Conservation (phyloP, 208 protist genomes). For the Acanthamoeba sp. region DNA sequence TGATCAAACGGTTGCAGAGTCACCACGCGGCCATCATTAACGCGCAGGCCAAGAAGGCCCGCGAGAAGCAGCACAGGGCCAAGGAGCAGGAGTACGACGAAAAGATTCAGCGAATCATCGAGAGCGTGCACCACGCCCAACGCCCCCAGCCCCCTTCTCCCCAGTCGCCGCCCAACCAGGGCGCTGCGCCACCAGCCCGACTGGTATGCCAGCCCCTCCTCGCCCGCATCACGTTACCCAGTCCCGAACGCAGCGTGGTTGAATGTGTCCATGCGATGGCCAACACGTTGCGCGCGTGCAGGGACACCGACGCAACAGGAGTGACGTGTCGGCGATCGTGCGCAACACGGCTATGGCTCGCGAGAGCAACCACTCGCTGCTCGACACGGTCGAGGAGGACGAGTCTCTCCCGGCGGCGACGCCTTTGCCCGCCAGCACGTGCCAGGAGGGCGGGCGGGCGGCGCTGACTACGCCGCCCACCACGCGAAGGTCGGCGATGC, state of each 20-base stretch:
- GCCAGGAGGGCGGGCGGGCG: background rate
- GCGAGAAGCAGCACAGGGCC: background rate
- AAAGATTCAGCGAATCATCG: conserved; percentile 34
- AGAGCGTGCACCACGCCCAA: conserved; percentile 1
- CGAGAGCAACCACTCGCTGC: background rate
- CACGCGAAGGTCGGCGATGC: background rate
- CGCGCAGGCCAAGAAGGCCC: background rate
- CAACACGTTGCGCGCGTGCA: no score
- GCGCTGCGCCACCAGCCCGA: background rate
- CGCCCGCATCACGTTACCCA: no score
- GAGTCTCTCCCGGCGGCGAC: background rate
- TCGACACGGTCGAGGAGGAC: background rate
- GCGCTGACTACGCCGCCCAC: background rate
- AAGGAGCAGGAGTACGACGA: conserved; percentile 38
- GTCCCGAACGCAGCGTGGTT: background rate
- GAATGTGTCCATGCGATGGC: background rate
- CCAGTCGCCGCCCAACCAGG: background rate
- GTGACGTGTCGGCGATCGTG: conserved; percentile 29
- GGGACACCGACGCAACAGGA: conserved; percentile 28
- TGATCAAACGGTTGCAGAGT: conserved; percentile 25
- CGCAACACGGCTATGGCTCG: background rate
- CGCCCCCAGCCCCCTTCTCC: background rate
- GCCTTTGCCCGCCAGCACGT: background rate
- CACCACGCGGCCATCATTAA: conserved; percentile 26
- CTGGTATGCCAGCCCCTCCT: background rate